Conservation (phyloP, 208 protist species). For the Crithidia brevicula region DNA sequence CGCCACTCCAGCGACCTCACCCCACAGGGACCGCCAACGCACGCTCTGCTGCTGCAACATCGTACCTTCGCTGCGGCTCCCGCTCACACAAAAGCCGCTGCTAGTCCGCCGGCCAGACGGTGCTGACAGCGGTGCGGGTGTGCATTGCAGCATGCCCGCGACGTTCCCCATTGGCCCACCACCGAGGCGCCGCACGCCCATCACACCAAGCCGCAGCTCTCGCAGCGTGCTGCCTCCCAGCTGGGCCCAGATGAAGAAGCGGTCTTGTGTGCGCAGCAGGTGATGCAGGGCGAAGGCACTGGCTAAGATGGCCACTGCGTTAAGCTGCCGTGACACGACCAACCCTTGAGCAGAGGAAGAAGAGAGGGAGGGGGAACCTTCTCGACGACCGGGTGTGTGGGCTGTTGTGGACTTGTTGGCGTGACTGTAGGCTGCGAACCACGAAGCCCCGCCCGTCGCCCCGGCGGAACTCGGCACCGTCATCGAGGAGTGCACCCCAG, state of each 20-base stretch:
- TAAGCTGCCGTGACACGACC: constrained; percentile 4
- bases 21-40: constrained; percentile 24
- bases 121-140: background rate
- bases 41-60: background rate
- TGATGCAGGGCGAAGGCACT: constrained; percentile 28
- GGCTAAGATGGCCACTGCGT: constrained; percentile 15
- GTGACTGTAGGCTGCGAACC: constrained; percentile 14
- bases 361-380: background rate
- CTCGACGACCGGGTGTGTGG: background rate
- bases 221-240: constrained; percentile 20
- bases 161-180: constrained; percentile 6
- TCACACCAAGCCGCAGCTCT: constrained; percentile 22
- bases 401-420: background rate
- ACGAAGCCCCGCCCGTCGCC: constrained; percentile 8
- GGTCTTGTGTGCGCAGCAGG: constrained; percentile 23
- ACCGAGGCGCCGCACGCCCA: background rate
- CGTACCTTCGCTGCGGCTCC: background rate
- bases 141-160: constrained; percentile 23
- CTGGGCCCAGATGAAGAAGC: constrained; percentile 16
- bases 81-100: background rate
- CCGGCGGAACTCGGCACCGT: constrained; percentile 13
- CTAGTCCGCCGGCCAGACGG: background rate
- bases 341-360: background rate
- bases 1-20: background rate
- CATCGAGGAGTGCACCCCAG: background rate